Evolutionary conservation across 129 eudicot species (phyloP), one percentile per base, ranked within the genome.

Genomic region (Dittrichia graveolens): DNA sequence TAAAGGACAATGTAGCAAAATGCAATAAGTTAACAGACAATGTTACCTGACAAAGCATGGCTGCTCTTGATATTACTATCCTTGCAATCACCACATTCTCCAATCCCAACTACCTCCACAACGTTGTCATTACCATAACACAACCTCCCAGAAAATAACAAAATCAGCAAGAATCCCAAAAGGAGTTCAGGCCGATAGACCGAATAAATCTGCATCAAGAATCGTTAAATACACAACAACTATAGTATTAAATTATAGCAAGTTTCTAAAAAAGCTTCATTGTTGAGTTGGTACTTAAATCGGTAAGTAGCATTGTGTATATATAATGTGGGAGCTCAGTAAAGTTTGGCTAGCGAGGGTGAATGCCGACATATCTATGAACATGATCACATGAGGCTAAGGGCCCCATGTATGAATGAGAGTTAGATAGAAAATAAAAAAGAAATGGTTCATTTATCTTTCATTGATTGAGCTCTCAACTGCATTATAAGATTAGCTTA

Each of bases 71-170:
- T 82, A 78, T 84, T 87, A 59, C 76, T 75, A 16, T 83, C 83
- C 76, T 76, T 78, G 76, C 98, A 93, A 71, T 93, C 96, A 53
- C 89, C 82, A 85, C 98, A 93, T 73, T 89, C 95, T 67, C 83
- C 88, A 1, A 69, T 18, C 18, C 96, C 98, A 58, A 85, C 86
- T 15, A 89, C 92, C 85, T 87, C 83, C 12, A 89, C 85, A 43
- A 83, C 80, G 52, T 73, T 78, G 43, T 78, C 90, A 67, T 81
- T 83, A 49, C 80, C 92, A 61, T 53, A 65, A 72, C 84, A 80
- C 52, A 82, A 73, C 74, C 58, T 81, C 8, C 61, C 83, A 16
- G 73, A 81, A 46, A 82, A 61, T 24, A 87, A 53, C 8, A 87
- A 65, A 69, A 76, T 57, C 69, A 87, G 75, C 81, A 84, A 81